Conservation (phyloP, 2,329 filamentous ascomycete genomes). For the Trichoderma afroharzianum region DNA sequence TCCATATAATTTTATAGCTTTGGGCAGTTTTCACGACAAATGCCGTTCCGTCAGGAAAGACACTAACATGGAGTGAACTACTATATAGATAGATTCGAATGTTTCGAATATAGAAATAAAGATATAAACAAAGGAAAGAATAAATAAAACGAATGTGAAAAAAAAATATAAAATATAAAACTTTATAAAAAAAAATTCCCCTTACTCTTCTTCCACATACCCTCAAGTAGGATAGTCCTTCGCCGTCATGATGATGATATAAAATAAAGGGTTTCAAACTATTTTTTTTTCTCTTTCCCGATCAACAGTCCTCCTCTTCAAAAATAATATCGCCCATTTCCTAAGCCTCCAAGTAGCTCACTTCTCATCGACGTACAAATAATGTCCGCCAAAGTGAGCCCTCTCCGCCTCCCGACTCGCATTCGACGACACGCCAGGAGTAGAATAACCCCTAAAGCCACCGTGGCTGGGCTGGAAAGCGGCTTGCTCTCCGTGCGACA, state of each 20-base stretch:
- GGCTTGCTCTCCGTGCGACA: neutral
- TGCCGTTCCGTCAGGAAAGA: neutral
- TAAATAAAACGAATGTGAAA: neutral
- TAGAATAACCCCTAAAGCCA: neutral
- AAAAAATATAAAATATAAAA: neutral
- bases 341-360: no score
- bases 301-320: neutral
- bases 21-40: neutral
- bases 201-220: neutral
- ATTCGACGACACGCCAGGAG: neutral
- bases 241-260: neutral
- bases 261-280: neutral
- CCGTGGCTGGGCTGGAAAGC: conserved; percentile 6
- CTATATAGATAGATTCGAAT: neutral
- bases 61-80: neutral
- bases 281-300: neutral
- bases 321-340: neutral
- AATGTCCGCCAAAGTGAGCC: neutral
- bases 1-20: neutral
- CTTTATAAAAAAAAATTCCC: neutral
- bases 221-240: neutral
- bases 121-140: neutral
- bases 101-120: neutral
- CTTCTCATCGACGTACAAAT: neutral
- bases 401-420: neutral